Evolutionary conservation across 2,329 filamentous ascomycete species (phyloP).

Genomic region (Aspergillus texensis): DNA sequence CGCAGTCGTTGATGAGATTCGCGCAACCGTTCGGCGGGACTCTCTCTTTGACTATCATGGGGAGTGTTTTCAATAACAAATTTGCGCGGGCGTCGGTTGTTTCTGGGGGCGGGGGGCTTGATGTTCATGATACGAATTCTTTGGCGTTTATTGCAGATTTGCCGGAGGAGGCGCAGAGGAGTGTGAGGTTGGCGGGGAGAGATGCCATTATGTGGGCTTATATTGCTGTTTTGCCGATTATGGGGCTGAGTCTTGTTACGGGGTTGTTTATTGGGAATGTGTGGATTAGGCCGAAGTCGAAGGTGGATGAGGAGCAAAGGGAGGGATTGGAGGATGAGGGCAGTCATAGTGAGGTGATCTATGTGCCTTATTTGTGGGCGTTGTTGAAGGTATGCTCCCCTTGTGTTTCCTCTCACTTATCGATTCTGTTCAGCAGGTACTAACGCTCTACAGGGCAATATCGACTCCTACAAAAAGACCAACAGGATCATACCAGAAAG

Average conservation of each 20-base stretch:
- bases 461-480: slow-evolving; percentile 28
- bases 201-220: slow-evolving; percentile 68
- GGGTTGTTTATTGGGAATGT: slow-evolving; percentile 55
- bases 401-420: neutral
- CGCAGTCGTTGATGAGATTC: slow-evolving; percentile 63
- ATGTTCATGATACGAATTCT: slow-evolving; percentile 38
- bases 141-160: slow-evolving; percentile 42
- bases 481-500: slow-evolving; percentile 20
- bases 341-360: slow-evolving; percentile 33
- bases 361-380: slow-evolving; percentile 35
- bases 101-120: slow-evolving; percentile 32
- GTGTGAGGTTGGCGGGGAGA: slow-evolving; percentile 49
- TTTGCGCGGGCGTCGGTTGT: slow-evolving; percentile 29
- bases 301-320: slow-evolving; percentile 17
- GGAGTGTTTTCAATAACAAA: slow-evolving; percentile 68
- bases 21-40: slow-evolving; percentile 66
- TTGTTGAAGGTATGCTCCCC: slow-evolving; percentile 28
- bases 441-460: slow-evolving; percentile 22
- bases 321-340: slow-evolving; percentile 15
- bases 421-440: neutral
- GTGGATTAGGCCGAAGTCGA: slow-evolving; percentile 46
- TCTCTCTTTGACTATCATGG: slow-evolving; percentile 67
- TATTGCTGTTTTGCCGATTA: slow-evolving; percentile 62
- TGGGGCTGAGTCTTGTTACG: slow-evolving; percentile 52
- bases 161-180: slow-evolving; percentile 36